Percentiles rank a stretch among this genome's conserved stretches.
These are phyloP conservation scores for Solanum paucissectum DNA, from an alignment of 257 asterid genomes.

Conservation along the genomic window DNA sequence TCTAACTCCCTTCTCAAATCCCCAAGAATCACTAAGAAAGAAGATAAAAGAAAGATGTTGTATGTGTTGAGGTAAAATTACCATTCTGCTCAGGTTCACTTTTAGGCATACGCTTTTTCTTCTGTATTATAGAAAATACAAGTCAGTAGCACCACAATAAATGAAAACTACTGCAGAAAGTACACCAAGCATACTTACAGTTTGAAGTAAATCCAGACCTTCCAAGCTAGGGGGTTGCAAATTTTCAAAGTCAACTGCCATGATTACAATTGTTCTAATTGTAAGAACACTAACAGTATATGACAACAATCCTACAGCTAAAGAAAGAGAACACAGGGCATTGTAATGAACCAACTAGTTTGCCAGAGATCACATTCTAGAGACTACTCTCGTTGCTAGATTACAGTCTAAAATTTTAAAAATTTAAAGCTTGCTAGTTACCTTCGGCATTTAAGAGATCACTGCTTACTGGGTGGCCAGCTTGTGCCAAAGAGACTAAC, in stretches of 20 bases:
- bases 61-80: constrained; percentile 5
- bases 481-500: constrained; percentile 86
- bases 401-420: neutral
- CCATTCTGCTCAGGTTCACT: constrained; percentile 59
- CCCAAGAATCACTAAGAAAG: neutral
- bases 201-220: constrained; percentile 62
- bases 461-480: constrained; percentile 52
- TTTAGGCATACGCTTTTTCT: constrained; percentile 41
- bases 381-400: neutral
- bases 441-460: constrained; percentile 61
- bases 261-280: neutral
- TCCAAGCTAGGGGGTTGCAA: constrained; percentile 79
- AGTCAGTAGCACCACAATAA: neutral
- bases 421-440: constrained; percentile 5
- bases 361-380: neutral
- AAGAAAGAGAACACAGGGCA: neutral
- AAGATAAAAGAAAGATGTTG: neutral
- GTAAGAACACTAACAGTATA: neutral
- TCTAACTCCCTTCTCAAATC: neutral
- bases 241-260: constrained; percentile 72
- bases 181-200: constrained; percentile 38
- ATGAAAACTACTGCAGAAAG: neutral
- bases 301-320: neutral
- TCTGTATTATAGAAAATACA: constrained; percentile 27
- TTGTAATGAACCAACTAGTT: neutral